Percentiles rank a stretch among this genome's conserved stretches.
phyloP scores from a whole-genome alignment of 148 eudicot genomes.

The Diospyros kaki region DNA sequence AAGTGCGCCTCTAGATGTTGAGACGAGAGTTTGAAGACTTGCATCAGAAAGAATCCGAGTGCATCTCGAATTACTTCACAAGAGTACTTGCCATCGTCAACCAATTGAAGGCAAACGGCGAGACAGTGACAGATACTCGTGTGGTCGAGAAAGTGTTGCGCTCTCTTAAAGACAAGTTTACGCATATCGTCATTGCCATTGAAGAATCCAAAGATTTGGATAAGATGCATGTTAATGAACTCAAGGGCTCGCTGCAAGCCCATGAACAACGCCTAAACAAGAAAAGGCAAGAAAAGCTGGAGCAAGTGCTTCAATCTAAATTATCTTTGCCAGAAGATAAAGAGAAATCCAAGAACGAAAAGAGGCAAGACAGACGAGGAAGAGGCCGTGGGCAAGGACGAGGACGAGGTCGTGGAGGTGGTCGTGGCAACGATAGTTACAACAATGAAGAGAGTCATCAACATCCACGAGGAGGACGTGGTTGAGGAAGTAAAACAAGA shows the following conservation, averaged over 20 bases:
- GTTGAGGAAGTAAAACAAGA: too few relatives aligned
- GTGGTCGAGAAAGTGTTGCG: background rate
- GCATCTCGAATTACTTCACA: background rate
- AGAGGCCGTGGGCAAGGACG: too few relatives aligned
- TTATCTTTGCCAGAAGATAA: too few relatives aligned
- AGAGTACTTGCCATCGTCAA: background rate
- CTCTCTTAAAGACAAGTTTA: background rate
- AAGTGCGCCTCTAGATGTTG: constrained; percentile 1
- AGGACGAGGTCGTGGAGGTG: too few relatives aligned
- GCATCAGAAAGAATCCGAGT: background rate
- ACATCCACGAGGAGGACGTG: too few relatives aligned
- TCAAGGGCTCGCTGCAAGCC: background rate
- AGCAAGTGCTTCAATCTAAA: background rate
- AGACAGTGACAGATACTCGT: background rate
- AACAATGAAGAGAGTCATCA: too few relatives aligned
- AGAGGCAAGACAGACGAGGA: too few relatives aligned
- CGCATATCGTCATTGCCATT: background rate
- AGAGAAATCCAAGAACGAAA: too few relatives aligned
- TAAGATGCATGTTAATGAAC: background rate
- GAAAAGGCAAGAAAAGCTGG: background rate
- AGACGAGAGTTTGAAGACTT: constrained; percentile 2
- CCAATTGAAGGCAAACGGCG: background rate
- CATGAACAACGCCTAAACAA: background rate
- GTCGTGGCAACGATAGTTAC: too few relatives aligned
- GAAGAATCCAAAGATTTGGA: background rate